Evolutionary conservation across 768 basidiomycete genomes (phyloP).

Genomic region (Gloeostereum incarnatum): DNA sequence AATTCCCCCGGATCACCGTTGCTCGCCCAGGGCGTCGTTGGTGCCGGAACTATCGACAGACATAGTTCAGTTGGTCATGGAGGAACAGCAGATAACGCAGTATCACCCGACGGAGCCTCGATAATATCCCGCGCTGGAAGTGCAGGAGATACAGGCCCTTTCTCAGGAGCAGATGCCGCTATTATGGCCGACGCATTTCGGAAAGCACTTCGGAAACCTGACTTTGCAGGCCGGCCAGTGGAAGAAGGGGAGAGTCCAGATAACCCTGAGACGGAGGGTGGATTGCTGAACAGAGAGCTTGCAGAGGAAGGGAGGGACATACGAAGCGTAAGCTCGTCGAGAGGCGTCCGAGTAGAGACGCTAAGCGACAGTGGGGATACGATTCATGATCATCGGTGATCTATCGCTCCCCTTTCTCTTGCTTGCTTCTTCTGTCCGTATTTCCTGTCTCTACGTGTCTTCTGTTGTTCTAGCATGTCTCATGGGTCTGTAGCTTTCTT

Average conservation of each 20-base stretch:
- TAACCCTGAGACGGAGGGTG: constrained; percentile 24
- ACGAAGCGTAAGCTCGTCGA: constrained; percentile 69
- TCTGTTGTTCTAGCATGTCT: too few relatives aligned
- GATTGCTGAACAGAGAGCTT: constrained; percentile 61
- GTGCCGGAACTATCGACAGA: constrained; percentile 18
- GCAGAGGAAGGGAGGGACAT: constrained; percentile 89
- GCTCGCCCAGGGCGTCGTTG: constrained; percentile 24
- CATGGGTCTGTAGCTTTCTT: too few relatives aligned
- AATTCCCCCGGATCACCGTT: constrained; percentile 38
- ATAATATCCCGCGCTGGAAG: constrained; percentile 55
- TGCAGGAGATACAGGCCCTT: constrained; percentile 56
- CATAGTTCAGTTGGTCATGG: constrained; percentile 21
- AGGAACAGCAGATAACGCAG: constrained; percentile 18
- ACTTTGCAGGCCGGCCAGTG: constrained; percentile 61
- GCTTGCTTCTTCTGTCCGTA: constrained; percentile 12
- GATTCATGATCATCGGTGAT: constrained; percentile 35
- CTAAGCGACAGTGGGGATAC: constrained; percentile 45
- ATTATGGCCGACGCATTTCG: constrained; percentile 93
- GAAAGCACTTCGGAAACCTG: constrained; percentile 80
- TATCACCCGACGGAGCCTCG: constrained; percentile 67
- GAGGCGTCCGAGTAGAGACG: constrained; percentile 74
- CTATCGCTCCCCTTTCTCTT: too few relatives aligned
- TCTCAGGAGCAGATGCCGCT: constrained; percentile 80
- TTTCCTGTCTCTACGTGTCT: constrained; percentile 7
- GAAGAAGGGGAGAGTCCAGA: constrained; percentile 68